Evolutionary conservation across 2,329 filamentous ascomycete genomes (phyloP).

Genomic region (Juglanconis juglandina): DNA sequence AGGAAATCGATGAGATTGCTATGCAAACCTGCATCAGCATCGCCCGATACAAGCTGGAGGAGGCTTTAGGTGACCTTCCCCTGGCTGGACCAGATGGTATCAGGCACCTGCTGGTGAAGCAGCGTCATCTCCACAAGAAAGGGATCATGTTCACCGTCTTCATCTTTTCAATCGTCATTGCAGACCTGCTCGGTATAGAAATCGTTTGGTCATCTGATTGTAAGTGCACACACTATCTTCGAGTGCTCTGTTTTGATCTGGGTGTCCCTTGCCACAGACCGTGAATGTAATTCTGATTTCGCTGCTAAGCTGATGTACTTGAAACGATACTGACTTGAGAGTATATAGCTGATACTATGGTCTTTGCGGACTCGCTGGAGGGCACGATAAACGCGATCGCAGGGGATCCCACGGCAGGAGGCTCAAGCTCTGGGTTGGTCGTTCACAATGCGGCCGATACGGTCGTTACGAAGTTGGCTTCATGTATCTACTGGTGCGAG

Average conservation of each 20-base stretch:
- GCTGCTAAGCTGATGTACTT: too few species aligned
- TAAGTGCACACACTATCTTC: neutral
- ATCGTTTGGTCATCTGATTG: slow-evolving; percentile 35
- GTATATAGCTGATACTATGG: slow-evolving; percentile 28
- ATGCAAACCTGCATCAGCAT: slow-evolving; percentile 9
- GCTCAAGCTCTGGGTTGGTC: slow-evolving; percentile 30
- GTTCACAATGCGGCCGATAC: slow-evolving; percentile 32
- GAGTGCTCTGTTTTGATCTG: too few species aligned
- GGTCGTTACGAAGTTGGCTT: slow-evolving; percentile 27
- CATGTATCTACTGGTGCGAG: slow-evolving; percentile 33
- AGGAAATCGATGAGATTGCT: slow-evolving; percentile 8
- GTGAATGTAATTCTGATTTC: too few species aligned
- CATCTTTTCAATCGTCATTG: slow-evolving; percentile 30
- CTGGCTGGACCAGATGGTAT: slow-evolving; percentile 1
- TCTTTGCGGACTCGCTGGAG: slow-evolving; percentile 28
- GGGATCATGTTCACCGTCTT: slow-evolving; percentile 36
- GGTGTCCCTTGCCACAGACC: too few species aligned
- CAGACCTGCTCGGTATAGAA: slow-evolving; percentile 29
- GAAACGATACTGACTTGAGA: neutral
- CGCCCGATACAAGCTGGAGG: slow-evolving; percentile 1
- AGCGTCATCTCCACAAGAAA: slow-evolving; percentile 36
- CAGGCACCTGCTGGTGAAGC: slow-evolving; percentile 26
- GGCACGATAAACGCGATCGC: slow-evolving; percentile 28
- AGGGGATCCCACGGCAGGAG: slow-evolving; percentile 30
- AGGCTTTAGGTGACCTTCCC: neutral